These are phyloP conservation scores for Endocarpon pusillum DNA, from an alignment of 495 filamentous ascomycete species.

Conservation along the genomic window DNA sequence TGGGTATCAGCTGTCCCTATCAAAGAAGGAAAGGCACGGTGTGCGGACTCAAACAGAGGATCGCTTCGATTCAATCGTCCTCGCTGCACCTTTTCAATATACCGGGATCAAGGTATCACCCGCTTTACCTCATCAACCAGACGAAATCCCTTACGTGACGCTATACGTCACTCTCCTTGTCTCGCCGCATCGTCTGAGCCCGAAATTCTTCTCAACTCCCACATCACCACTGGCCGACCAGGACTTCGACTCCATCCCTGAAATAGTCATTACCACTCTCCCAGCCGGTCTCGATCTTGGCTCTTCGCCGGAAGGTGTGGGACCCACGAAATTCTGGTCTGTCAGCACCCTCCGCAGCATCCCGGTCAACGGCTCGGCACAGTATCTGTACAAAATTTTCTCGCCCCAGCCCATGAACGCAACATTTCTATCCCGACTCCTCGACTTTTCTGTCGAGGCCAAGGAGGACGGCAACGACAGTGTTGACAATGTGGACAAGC, in stretches of 20 bases:
- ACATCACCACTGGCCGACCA: slow-evolving; percentile 37
- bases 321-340: slow-evolving; percentile 66
- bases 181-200: slow-evolving; percentile 49
- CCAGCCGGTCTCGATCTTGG: slow-evolving; percentile 34
- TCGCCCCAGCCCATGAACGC: slow-evolving; percentile 51
- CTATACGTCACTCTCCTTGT: slow-evolving; percentile 84
- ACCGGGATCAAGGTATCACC: slow-evolving; percentile 43
- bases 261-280: slow-evolving; percentile 68
- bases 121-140: slow-evolving; percentile 35
- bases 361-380: slow-evolving; percentile 18
- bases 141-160: slow-evolving; percentile 62
- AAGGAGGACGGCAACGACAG: slow-evolving; percentile 14
- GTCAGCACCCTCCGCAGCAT: slow-evolving; percentile 60
- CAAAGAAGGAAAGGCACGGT: slow-evolving; percentile 12
- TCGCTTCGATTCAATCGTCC: slow-evolving; percentile 59
- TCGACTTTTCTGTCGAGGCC: slow-evolving; percentile 14
- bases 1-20: slow-evolving; percentile 33
- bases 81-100: slow-evolving; percentile 65
- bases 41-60: slow-evolving; percentile 15
- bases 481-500: slow-evolving; percentile 13
- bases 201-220: slow-evolving; percentile 54
- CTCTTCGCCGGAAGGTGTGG: slow-evolving; percentile 36
- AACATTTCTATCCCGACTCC: slow-evolving; percentile 37
- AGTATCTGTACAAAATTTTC: slow-evolving; percentile 90
- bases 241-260: slow-evolving; percentile 42